Conservation (phyloP, 495 filamentous ascomycete genomes). For the Copromyces sp. region DNA sequence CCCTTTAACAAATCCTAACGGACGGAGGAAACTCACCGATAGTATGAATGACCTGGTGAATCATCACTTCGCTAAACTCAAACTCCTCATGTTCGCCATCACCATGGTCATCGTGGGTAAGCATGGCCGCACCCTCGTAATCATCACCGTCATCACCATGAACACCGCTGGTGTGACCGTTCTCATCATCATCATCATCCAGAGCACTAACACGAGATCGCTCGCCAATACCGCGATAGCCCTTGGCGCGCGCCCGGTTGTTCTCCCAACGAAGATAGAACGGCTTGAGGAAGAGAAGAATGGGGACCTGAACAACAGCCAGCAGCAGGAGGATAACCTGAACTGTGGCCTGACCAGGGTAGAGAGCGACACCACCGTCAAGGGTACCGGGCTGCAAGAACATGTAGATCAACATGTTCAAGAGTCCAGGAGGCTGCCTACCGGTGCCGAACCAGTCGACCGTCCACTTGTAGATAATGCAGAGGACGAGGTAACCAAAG, state of each 20-base stretch:
- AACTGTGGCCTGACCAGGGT: conserved; percentile 60
- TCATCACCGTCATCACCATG: conserved; percentile 66
- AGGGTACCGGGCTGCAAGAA: conserved; percentile 80
- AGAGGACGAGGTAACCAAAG: conserved; percentile 91
- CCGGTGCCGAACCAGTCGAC: conserved; percentile 68
- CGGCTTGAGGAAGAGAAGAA: conserved; percentile 90
- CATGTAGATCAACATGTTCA: conserved; percentile 99
- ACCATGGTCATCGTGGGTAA: conserved; percentile 66
- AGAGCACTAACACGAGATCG: conserved; percentile 74
- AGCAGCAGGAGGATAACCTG: conserved; percentile 75
- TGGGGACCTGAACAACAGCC: conserved; percentile 75
- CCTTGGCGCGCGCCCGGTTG: conserved; percentile 74
- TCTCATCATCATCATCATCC: conserved; percentile 75
- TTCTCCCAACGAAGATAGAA: conserved; percentile 88
- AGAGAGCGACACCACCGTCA: conserved; percentile 54
- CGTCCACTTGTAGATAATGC: conserved; percentile 94
- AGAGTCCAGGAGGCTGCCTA: conserved; percentile 65
- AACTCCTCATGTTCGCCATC: conserved; percentile 86
- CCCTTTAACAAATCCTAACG: neutral
- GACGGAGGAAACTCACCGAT: conserved; percentile 53
- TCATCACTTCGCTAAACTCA: conserved; percentile 92
- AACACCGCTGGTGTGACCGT: conserved; percentile 41
- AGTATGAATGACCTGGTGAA: conserved; percentile 98
- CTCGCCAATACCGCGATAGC: conserved; percentile 89
- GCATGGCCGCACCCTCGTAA: conserved; percentile 76